Percentiles rank a stretch among this genome's conserved stretches.
Conservation (phyloP, 148 eudicot genomes). For the Rhododendron vialii region DNA sequence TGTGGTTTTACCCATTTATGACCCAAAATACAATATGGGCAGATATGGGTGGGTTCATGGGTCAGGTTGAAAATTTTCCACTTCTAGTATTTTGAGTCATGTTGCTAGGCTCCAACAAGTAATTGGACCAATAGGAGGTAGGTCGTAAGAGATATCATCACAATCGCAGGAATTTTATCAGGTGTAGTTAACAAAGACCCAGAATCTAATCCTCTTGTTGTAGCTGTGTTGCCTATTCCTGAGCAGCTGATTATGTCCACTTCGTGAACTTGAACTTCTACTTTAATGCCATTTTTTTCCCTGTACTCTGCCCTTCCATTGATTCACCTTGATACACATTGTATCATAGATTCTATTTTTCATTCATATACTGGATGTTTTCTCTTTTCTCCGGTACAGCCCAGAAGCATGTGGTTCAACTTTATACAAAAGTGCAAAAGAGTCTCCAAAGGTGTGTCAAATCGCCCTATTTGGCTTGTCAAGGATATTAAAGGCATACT, state of each 20-base stretch:
- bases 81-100: neutral
- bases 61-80: too few relatives aligned
- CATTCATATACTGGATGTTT: neutral
- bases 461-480: slow-evolving; percentile 1
- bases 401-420: slow-evolving; percentile 94
- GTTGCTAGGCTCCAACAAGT: neutral
- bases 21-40: too few relatives aligned
- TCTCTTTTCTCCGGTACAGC: slow-evolving; percentile 34
- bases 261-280: neutral
- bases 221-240: neutral
- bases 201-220: neutral
- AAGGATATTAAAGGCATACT: neutral
- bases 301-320: neutral
- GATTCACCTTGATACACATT: neutral
- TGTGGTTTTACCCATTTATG: too few relatives aligned
- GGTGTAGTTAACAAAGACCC: neutral
- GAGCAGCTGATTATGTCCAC: neutral
- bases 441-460: slow-evolving; percentile 61
- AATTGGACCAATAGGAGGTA: neutral
- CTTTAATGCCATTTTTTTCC: neutral
- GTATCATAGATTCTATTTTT: neutral
- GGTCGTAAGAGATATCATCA: neutral
- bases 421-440: slow-evolving; percentile 76
- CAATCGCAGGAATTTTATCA: neutral
- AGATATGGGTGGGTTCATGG: too few relatives aligned